These are phyloP conservation scores for Mycena metata DNA, from an alignment of 768 basidiomycete species.

Conservation along the genomic window DNA sequence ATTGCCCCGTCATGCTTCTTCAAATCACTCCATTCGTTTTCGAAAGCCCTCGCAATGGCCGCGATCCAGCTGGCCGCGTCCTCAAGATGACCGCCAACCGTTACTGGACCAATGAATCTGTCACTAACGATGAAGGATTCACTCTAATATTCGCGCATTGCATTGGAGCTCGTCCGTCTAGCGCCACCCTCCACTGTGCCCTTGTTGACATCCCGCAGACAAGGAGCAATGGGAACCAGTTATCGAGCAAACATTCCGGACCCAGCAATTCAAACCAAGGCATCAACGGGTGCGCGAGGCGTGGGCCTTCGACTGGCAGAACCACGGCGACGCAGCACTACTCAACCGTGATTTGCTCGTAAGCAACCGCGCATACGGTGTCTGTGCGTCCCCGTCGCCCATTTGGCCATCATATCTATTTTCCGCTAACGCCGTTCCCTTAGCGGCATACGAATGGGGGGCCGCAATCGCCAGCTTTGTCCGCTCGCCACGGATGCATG, in stretches of 20 bases:
- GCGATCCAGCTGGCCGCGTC: slow-evolving; percentile 9
- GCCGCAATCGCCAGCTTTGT: slow-evolving; percentile 40
- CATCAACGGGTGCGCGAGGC: slow-evolving; percentile 52
- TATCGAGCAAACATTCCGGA: slow-evolving; percentile 45
- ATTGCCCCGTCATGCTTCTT: neutral
- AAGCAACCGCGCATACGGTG: slow-evolving; percentile 37
- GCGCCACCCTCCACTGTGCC: neutral
- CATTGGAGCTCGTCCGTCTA: slow-evolving; percentile 59
- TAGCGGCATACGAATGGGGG: slow-evolving; percentile 47
- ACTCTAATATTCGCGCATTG: slow-evolving; percentile 64
- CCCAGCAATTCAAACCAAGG: slow-evolving; percentile 39
- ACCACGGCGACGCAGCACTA: slow-evolving; percentile 53
- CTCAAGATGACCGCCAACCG: slow-evolving; percentile 63
- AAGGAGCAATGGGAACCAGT: slow-evolving; percentile 58
- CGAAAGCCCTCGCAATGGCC: slow-evolving; percentile 18
- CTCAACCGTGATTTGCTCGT: slow-evolving; percentile 47
- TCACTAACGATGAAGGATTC: slow-evolving; percentile 49
- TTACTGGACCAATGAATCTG: slow-evolving; percentile 49
- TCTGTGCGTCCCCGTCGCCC: slow-evolving; percentile 38
- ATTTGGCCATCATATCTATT: neutral
- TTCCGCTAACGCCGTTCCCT: neutral
- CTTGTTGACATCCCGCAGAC: slow-evolving; percentile 38
- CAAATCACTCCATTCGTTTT: slow-evolving; percentile 26
- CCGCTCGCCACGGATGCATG: slow-evolving; percentile 36
- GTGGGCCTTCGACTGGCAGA: slow-evolving; percentile 58